These are phyloP conservation scores for Dactylonectria estremocensis DNA, from an alignment of 2,329 filamentous ascomycete genomes.

Conservation along the genomic window DNA sequence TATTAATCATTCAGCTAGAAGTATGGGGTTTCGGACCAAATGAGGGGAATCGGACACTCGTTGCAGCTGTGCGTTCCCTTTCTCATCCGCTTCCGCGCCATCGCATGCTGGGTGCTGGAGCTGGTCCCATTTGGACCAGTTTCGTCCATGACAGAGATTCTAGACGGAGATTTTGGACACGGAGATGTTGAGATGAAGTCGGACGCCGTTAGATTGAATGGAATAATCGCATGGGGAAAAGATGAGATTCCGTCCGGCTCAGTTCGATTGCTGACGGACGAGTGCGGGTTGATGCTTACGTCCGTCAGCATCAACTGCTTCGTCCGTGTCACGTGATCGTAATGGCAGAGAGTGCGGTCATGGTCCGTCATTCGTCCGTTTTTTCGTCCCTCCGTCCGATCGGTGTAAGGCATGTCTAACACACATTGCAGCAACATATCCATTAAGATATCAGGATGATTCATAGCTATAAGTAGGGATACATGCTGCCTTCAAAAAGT, in stretches of 20 bases:
- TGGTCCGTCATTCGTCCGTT: neutral
- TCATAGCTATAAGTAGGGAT: neutral
- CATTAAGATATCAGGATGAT: neutral
- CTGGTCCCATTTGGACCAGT: neutral
- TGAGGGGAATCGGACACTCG: slow-evolving; percentile 37
- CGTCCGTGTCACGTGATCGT: slow-evolving; percentile 9
- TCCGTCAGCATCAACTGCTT: neutral
- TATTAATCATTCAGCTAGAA: slow-evolving; percentile 35
- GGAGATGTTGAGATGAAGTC: too few relatives aligned
- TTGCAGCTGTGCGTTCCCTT: slow-evolving; percentile 48
- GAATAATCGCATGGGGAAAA: neutral
- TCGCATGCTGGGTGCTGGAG: neutral
- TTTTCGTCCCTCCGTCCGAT: slow-evolving; percentile 6
- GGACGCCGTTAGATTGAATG: neutral
- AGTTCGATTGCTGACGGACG: neutral
- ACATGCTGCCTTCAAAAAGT: neutral
- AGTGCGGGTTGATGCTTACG: neutral
- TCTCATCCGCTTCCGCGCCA: slow-evolving; percentile 38
- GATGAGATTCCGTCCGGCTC: neutral
- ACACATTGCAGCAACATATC: neutral
- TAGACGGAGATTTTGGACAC: too few relatives aligned
- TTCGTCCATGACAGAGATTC: neutral
- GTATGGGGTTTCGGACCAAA: neutral
- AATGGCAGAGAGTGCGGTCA: neutral
- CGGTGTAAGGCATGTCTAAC: too few relatives aligned